Base-by-base conservation (phyloP, 192 early-diverging fungal species). In the Paraglomus brasilianum region DNA sequence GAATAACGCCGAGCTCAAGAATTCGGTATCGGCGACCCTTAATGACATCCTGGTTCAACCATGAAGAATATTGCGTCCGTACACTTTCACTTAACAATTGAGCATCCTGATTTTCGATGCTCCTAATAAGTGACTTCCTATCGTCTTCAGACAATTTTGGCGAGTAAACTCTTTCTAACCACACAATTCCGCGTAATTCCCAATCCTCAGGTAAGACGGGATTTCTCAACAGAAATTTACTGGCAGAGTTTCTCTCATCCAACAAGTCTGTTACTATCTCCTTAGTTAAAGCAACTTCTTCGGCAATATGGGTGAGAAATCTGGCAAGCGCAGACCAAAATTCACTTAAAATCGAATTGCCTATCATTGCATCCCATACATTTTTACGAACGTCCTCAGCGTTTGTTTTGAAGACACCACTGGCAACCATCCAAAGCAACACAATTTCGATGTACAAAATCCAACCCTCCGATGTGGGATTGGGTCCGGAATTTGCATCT, bases 351-450 rank as follows among this genome's bases (percentile, higher is more conserved):
- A 71, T 55, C 24, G 49, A 40, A 15, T 74, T 67, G 15, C 72
- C 44, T 1, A 61, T 61, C 58, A 79, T 42, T 36, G 38, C 50
- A 39, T 53, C 39, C 75, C 78, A 80, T 9, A 70, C 72, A 38
- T 30, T 53, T 13, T 53, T 24, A 42, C 59, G 19, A 64, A 61
- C 69, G 22, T 17, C 69, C 42, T 74, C 57, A 5, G 36, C 60
- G 21, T 64, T 55, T 40, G 52, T 62, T 62, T 75, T 70, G 58
- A 80, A 76, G 10, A 73, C 65, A 6, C 71, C 69, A 7, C 73
- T 78, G 4, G 79, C 41, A 4, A 72, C 75, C 79, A 86, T 78
- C 84, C 84, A 86, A 8, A 78, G 66, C 17, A 86, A 40, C n/a
- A 86, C 50, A 8, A 79, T 61, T 45, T 82, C 73, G 15, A 79